Conservation (phyloP, 2,329 filamentous ascomycete species). For the Xylariales sp. region DNA sequence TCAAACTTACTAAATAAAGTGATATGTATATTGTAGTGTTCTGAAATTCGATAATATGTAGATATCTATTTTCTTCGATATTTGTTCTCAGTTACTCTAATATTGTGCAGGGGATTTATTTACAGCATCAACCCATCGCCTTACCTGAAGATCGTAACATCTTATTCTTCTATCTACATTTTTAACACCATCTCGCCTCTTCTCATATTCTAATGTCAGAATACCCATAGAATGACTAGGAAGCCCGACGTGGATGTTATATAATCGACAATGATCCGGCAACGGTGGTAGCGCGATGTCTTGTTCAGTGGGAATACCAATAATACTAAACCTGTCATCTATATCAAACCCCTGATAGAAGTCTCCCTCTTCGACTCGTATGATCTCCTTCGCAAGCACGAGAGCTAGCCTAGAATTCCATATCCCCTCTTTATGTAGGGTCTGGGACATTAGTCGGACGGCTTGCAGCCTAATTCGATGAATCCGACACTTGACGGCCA, state of each 20-base stretch:
- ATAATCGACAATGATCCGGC: slow-evolving; percentile 34
- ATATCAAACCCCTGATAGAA: slow-evolving; percentile 22
- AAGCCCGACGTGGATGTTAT: slow-evolving; percentile 30
- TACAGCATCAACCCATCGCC: slow-evolving; percentile 22
- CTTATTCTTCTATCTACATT: slow-evolving; percentile 15
- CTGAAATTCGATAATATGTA: too few species aligned
- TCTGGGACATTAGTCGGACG: slow-evolving; percentile 35
- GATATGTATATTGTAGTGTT: too few species aligned
- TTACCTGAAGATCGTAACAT: slow-evolving; percentile 27
- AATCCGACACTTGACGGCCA: slow-evolving; percentile 60
- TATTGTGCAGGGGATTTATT: background rate
- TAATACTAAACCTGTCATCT: slow-evolving; percentile 29
- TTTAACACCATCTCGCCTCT: slow-evolving; percentile 7
- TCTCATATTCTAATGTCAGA: slow-evolving; percentile 30
- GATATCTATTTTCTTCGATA: too few species aligned
- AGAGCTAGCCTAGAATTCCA: slow-evolving; percentile 34
- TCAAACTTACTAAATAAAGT: too few species aligned
- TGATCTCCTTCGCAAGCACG: slow-evolving; percentile 25
- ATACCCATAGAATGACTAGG: slow-evolving; percentile 31
- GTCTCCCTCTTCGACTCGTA: slow-evolving; percentile 36
- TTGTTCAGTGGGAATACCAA: slow-evolving; percentile 26
- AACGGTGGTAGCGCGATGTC: slow-evolving; percentile 30
- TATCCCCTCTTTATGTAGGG: slow-evolving; percentile 35
- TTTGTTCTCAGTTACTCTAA: background rate
- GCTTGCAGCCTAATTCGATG: slow-evolving; percentile 54